Evolutionary conservation across 2,329 filamentous ascomycete species (phyloP), one percentile per base, ranked within the genome.

Genomic region (Alternaria gaisen): DNA sequence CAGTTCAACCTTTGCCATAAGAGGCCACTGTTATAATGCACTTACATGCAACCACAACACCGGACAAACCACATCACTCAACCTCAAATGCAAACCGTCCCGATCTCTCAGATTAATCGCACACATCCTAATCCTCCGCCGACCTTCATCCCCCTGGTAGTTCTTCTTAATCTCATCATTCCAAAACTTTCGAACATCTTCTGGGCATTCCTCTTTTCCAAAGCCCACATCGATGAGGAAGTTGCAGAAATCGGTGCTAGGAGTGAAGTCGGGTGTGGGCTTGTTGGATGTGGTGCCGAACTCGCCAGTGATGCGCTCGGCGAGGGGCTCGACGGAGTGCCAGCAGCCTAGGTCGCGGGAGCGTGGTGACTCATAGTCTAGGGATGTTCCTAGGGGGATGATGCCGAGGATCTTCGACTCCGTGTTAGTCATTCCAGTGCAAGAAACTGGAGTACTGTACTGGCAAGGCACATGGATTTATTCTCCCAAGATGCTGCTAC

Each of bases 361-460:
- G 16, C 79, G 75, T 16, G 78, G 68, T 30, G 80, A 82, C 64
- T 86, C 84, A 56, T 73, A 80, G 72, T 85, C 83, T 71, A 86
- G 76, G 1, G 83, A 85, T 4, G 84, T 85, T 18, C 84, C 84
- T 9, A 86, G 73, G 0, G 83, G 83, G 22, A 86, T 80, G 53
- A 86, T 80, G 6, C 84, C 84, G 28, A 73, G 67, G 63, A 86
- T 83, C 82, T 85, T 44, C 34, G 38, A 24, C 41, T 51, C 9
- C 20, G 14, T n/a, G 14, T 42, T 24, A 42, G 40, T 14, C n/a
- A 16, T 22, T 34, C 14, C 7, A 14, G 20, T 24, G 16, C 7
- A 38, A n/a, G 14, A 7, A 38, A 9, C 9, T 7, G n/a, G 10
- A 20, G 8, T 11, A n/a, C 38, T 40, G 9, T 8, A 20, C 8